Conservation (phyloP, 1,139 yeast species). For the Geotrichum macrosporum region DNA sequence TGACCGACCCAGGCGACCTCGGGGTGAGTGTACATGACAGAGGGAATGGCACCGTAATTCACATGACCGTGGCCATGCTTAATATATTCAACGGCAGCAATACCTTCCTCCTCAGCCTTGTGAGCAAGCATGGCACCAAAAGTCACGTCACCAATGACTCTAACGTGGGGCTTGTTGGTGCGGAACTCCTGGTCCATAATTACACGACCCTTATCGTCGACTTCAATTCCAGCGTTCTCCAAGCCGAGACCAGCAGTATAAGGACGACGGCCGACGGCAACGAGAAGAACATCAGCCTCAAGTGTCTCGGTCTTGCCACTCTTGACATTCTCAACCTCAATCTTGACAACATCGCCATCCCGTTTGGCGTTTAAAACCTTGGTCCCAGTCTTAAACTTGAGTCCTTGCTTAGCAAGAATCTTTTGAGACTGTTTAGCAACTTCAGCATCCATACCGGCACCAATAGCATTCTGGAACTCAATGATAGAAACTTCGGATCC, state of each 20-base stretch:
- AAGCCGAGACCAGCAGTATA: constrained; percentile 85
- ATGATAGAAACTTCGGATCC: constrained; percentile 94
- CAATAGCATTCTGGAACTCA: constrained; percentile 86
- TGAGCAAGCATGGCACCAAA: constrained; percentile 99
- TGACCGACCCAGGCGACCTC: constrained; percentile 99
- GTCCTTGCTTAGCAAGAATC: constrained; percentile 88
- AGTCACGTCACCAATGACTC: constrained; percentile 97
- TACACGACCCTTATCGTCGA: constrained; percentile 86
- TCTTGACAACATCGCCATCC: constrained; percentile 87
- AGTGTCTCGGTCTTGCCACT: constrained; percentile 72
- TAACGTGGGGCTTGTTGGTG: constrained; percentile 87
- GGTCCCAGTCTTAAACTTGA: constrained; percentile 87
- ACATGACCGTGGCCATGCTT: constrained; percentile 96
- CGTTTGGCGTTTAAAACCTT: constrained; percentile 84
- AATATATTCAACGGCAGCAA: constrained; percentile 95
- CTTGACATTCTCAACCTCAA: constrained; percentile 87
- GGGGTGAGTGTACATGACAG: constrained; percentile 98
- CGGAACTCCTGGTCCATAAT: constrained; percentile 92
- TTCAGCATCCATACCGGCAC: constrained; percentile 97
- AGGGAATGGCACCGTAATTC: constrained; percentile 94
- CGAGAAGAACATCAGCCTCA: constrained; percentile 89
- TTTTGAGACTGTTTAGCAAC: constrained; percentile 87
- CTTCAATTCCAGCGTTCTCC: constrained; percentile 83
- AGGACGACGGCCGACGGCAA: constrained; percentile 99
- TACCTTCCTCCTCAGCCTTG: constrained; percentile 99